phyloP scores from a whole-genome alignment of 1,139 yeast species.

The Magnusiomyces tetraspermus region DNA sequence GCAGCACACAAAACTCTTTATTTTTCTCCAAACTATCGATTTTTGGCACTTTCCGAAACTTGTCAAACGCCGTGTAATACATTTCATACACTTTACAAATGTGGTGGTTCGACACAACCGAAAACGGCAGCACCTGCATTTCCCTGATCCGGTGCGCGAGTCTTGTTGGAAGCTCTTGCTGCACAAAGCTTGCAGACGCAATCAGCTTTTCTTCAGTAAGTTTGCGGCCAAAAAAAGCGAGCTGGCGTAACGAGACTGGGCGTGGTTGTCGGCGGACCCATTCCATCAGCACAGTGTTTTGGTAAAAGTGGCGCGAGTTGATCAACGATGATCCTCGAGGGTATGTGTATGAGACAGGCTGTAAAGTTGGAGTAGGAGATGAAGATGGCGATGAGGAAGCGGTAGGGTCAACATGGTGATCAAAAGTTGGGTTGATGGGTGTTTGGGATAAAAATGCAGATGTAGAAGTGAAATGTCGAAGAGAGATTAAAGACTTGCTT shows the following conservation, averaged over 20 bases:
- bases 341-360: slow-evolving; percentile 21
- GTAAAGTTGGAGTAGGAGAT: slow-evolving; percentile 6
- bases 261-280: slow-evolving; percentile 65
- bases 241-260: slow-evolving; percentile 77
- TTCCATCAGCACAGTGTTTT: slow-evolving; percentile 61
- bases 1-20: slow-evolving; percentile 54
- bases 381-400: no score
- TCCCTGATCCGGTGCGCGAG: slow-evolving; percentile 72
- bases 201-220: slow-evolving; percentile 71
- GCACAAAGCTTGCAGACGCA: slow-evolving; percentile 76
- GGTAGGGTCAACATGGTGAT: slow-evolving; percentile 15
- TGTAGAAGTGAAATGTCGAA: no score
- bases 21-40: slow-evolving; percentile 66
- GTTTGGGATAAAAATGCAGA: background rate
- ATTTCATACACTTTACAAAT: slow-evolving; percentile 80
- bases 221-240: slow-evolving; percentile 81
- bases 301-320: slow-evolving; percentile 62
- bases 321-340: slow-evolving; percentile 33
- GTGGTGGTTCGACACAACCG: slow-evolving; percentile 76
- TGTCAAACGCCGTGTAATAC: slow-evolving; percentile 78
- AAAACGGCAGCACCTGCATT: slow-evolving; percentile 73
- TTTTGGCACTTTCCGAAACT: slow-evolving; percentile 61
- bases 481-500: no score
- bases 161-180: slow-evolving; percentile 75
- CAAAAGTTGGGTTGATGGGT: no score